Base-by-base conservation (phyloP, 2,329 filamentous ascomycete species). In the Alternaria gansuensis region DNA sequence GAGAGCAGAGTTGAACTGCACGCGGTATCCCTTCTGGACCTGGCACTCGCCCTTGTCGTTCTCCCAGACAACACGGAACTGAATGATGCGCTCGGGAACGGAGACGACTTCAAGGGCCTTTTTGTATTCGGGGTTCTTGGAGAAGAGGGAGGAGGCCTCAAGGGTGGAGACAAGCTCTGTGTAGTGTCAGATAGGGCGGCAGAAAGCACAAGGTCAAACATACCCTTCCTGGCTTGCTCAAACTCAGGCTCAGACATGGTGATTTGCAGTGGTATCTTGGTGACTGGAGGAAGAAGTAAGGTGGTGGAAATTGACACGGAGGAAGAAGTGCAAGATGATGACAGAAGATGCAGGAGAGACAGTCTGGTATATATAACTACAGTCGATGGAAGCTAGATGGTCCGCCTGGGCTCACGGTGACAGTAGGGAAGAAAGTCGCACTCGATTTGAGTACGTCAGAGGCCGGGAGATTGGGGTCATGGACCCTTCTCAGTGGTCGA, bases 51-150 rank as follows among this genome's bases (percentile, higher is more conserved):
- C 90, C 80, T 92, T 89, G 85, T 98, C 95, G 79, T 97, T 88
- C 81, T 97, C 93, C 95, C 95, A 98, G 77, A 91, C 88, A 57
- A 99, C 93, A 70, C 95, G 90, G 89, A 99, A 99, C 82, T 98
- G 93, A 79, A 98, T 91, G 76, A 97, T 81, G 68, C 95, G 93
- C 87, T 99, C 95, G 57, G 95, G 95, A 75, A 98, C 88, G 70
- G 94, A 88, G 77, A 89, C 89, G 71, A 99, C 88, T 76, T 90
- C 85, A 71, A 98, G 90, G 59, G 94, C 95, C 72, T 88, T 96
- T 81, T 88, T 89, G 88, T 95, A 97, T 81, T 97, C 93, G 70
- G 94, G 95, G 83, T 96, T 88, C 84, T 96, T 90, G 80, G 93
- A 79, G 85, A 98, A 98, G 68, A 99, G 90, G 64, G 89, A 88